Base-by-base conservation (phyloP, 441 rosid genomes). In the Gossypium trilobum region DNA sequence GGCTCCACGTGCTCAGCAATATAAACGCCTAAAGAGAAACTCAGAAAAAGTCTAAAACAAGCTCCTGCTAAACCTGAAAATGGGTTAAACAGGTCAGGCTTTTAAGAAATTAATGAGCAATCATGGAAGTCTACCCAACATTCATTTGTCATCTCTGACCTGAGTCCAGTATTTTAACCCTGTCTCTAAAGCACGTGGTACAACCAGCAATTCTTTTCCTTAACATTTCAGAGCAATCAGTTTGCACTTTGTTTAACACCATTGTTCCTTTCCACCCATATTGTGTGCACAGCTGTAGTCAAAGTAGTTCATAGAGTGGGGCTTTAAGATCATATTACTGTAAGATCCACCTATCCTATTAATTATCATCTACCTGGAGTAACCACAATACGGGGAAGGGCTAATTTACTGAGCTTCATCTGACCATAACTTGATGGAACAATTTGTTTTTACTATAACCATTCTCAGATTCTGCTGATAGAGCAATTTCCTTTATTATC, bases 111-210 rank as follows among this genome's bases (percentile, higher is more conserved):
- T 14, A 46, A 48, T 66, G 70, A 46, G 39, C 22, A 66, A 46
- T 48, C 11, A 31, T 16, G 67, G 27, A 16, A 61, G 39, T 25
- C 13, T 48, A 23, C 36, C 13, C 57, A 23, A 23, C 20, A 66
- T 66, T 66, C 22, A 8, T 66, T 64, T 48, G 5, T 11, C 36
- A 66, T 48, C 57, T 48, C 50, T 66, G 57, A 48, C 70, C 39
- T 6, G 23, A 66, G 22, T 66, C 6, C 8, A 23, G 39, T 66
- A 22, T 23, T 66, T 65, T 66, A 66, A 66, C 8, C 13, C 23
- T 6, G 42, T 48, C 39, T 23, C 16, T 36, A 2, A 46, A 48
- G 56, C 36, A 20, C 70, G 39, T 23, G 39, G 39, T 23, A 46
- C 56, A 48, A 29, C 48, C 19, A 44, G 66, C 48, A 33, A 0